Evolutionary conservation across 2,329 filamentous ascomycete genomes (phyloP).

Genomic region (Aspergillus awamori): DNA sequence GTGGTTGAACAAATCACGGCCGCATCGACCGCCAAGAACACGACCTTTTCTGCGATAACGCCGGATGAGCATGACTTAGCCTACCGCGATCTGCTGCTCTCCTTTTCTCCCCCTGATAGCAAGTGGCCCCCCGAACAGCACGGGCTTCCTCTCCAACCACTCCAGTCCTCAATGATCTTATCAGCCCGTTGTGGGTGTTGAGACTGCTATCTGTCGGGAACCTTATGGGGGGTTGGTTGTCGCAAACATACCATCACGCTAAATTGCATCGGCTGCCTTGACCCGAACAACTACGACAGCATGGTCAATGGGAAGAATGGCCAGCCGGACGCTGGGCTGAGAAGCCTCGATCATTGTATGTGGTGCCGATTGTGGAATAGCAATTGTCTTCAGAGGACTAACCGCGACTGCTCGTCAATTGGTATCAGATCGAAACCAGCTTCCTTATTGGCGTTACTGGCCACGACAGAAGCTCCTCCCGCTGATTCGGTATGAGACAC

Average conservation of each 20-base stretch:
- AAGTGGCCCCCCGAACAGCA: not conserved
- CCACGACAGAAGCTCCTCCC: conserved; percentile 81
- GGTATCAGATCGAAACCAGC: conserved; percentile 71
- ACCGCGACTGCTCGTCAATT: conserved; percentile 18
- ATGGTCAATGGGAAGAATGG: conserved; percentile 45
- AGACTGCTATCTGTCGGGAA: conserved; percentile 1
- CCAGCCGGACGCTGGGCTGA: conserved; percentile 67
- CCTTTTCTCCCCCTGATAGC: not conserved
- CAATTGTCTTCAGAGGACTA: not conserved
- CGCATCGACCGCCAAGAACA: conserved; percentile 6
- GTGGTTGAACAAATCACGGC: not conserved
- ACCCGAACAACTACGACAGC: conserved; percentile 16
- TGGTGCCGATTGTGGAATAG: not conserved
- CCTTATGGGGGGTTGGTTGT: conserved; percentile 28
- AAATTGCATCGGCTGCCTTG: conserved; percentile 21
- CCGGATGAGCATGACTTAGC: not conserved
- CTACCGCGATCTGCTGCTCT: not conserved
- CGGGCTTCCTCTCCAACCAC: not conserved
- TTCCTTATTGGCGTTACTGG: conserved; percentile 86
- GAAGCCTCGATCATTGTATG: conserved; percentile 75
- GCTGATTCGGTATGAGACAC: conserved; percentile 90
- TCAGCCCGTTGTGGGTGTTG: not conserved
- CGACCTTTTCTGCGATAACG: conserved; percentile 1
- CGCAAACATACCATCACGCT: conserved; percentile 20
- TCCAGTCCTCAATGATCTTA: not conserved